phyloP scores from a whole-genome alignment of 208 protist genomes.

The Leishmania amazonensis region DNA sequence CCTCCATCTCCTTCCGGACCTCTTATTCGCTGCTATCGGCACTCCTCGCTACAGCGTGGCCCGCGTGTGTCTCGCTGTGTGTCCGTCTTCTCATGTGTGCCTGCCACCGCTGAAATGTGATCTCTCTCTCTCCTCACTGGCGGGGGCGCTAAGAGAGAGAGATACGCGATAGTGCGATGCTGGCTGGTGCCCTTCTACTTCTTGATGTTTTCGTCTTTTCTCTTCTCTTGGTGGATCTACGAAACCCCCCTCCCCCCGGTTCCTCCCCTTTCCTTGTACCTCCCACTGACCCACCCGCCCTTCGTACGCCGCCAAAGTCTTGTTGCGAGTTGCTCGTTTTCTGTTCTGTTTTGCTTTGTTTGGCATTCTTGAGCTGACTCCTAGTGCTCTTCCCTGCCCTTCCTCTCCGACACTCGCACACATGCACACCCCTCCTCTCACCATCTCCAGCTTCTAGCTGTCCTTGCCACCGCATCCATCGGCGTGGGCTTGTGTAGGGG shows the following conservation, averaged over 20 bases:
- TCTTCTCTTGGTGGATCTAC: not conserved
- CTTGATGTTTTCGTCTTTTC: not conserved
- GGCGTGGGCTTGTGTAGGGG: not conserved
- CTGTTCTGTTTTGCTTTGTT: not conserved
- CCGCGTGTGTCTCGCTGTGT: not conserved
- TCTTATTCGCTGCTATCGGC: slow-evolving; percentile 4
- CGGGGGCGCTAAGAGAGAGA: not conserved
- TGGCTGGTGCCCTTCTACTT: not conserved
- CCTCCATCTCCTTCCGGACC: slow-evolving; percentile 1
- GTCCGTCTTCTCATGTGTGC: not conserved
- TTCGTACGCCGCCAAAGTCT: not conserved
- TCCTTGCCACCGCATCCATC: not conserved
- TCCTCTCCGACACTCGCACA: not conserved
- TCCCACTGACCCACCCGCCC: not conserved
- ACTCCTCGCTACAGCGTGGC: not conserved
- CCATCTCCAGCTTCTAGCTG: too few species aligned
- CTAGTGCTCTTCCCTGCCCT: not conserved
- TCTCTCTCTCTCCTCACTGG: not conserved
- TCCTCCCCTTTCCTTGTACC: not conserved
- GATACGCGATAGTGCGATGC: not conserved
- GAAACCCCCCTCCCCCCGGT: not conserved
- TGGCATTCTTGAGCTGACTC: not conserved
- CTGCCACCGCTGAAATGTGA: not conserved
- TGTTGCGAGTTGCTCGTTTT: not conserved
- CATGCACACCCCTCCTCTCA: not conserved